Base-by-base conservation (phyloP, 306 rosid genomes). In the Bauhinia variegata region DNA sequence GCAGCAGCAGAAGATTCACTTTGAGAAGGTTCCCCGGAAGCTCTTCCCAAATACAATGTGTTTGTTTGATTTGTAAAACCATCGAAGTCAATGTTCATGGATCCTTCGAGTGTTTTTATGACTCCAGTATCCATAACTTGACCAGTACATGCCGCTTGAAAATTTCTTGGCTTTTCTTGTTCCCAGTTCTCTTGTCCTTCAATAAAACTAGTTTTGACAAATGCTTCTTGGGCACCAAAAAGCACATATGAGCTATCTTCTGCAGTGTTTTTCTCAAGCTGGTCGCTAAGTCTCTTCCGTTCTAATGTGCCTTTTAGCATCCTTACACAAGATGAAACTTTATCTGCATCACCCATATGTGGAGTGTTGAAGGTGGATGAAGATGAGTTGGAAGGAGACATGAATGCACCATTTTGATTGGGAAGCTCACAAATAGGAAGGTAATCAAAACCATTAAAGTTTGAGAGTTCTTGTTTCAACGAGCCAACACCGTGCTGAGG, bases 1-100 rank as follows among this genome's bases (percentile, higher is more conserved):
- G 95, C 95, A 59, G 95, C 98, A 52, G 88, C 91, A 70, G 98
- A 92, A 14, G 98, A 89, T 84, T 92, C 98, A 38, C 96, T 89
- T 75, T 87, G 98, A 67, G 96, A 89, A 67, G 89, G 93, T 74
- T 89, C 98, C 51, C 62, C 81, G 5, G 98, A 89, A 80, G 70
- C 82, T 63, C 80, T 73, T 66, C 91, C 80, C 2, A 63, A 32
- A 15, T 83, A 86, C 36, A 80, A 65, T 14, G 76, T 87, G 75
- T 79, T 87, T 54, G 68, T 62, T 8, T 83, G 81, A 76, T 87
- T 85, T 66, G 76, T 68, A 59, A 89, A 87, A 72, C 88, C 88
- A 63, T 92, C 89, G 53, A 86, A 48, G 16, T 71, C 87, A 71
- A 80, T 42, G 49, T 85, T 86, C 63, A 78, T 56, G 32, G 87